Evolutionary conservation across 2,329 filamentous ascomycete species (phyloP), one percentile per base, ranked within the genome.

Genomic region (Neofusicoccum laricinum): DNA sequence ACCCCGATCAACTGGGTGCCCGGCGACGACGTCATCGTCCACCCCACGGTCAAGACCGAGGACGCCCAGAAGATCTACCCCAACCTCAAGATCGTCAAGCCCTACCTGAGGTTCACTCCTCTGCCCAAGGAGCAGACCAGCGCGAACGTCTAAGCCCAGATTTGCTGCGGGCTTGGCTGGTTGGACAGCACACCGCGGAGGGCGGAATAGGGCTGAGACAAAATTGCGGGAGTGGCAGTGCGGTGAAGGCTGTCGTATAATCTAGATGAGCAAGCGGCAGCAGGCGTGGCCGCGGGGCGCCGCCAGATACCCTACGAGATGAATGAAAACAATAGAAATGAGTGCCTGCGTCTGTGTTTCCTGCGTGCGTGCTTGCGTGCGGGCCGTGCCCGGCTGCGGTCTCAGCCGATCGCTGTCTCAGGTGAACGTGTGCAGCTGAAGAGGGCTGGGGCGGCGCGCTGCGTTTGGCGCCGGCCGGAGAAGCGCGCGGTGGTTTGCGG

Each of bases 1-100:
- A 95, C 91, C 64, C 93, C 93, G 57, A 93, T 97, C 79, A 90
- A 97, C 84, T 97, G 93, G 93, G 83, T 89, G 43, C 88, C 88
- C 49, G 93, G 93, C 63, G 90, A 96, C 73, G 93, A 97, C 76
- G 93, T 97, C 70, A 96, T 97, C 75, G 91, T 97, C 68, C 92
- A 93, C 75, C 92, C 93, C 51, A 84, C 83, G 67, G 87, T 97
- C 76, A 90, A 87, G 77, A 93, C 92, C 67, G 90, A 91, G 78
- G 89, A 95, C 81, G 93, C 93, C 75, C 89, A 89, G 85, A 88
- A 90, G 80, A 88, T 96, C 75, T 97, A 96, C 85, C 91, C 91
- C 67, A 85, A 94, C 65, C 80, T 88, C 40, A 78, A 81, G 69
- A 84, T 86, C 76, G 78, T 88, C 59, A 87, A 86, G 81, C 84